A percentile compares a stretch with the other conserved stretches of the same genome.
These are phyloP conservation scores for Penicillium steckii DNA, from an alignment of 495 filamentous ascomycete genomes.

Conservation along the genomic window DNA sequence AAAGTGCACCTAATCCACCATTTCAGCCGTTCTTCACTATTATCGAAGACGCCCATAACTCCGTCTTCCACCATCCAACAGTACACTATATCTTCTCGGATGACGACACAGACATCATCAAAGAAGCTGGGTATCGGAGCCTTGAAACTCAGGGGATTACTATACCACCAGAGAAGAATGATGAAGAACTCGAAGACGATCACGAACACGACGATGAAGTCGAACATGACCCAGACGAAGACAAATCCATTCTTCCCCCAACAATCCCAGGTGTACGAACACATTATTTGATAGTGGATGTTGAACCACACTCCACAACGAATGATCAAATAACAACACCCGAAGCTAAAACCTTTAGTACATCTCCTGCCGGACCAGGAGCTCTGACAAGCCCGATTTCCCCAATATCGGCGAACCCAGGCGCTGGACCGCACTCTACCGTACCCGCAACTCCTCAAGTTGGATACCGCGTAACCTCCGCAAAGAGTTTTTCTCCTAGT, in stretches of 20 bases:
- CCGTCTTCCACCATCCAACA: conserved; percentile 66
- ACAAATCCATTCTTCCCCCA: conserved; percentile 33
- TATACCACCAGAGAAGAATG: conserved; percentile 14
- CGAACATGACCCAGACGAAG: conserved; percentile 15
- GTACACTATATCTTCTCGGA: conserved; percentile 91
- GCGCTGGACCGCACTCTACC: conserved; percentile 8
- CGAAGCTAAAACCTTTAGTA: conserved; percentile 3
- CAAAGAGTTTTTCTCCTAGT: conserved; percentile 48
- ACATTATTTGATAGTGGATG: conserved; percentile 43
- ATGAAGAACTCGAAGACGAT: conserved; percentile 6
- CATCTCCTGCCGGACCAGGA: background rate
- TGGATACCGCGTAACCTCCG: conserved; percentile 41
- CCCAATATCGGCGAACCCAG: background rate
- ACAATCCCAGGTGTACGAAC: conserved; percentile 41
- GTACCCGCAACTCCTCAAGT: conserved; percentile 33
- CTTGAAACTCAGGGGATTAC: conserved; percentile 32
- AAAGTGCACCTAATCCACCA: conserved; percentile 1
- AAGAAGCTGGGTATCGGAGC: conserved; percentile 48
- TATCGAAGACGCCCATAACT: conserved; percentile 45
- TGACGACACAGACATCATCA: conserved; percentile 66
- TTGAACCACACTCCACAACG: conserved; percentile 26
- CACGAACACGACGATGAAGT: conserved; percentile 15
- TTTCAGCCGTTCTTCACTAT: conserved; percentile 56
- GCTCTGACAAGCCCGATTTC: background rate
- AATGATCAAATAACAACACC: conserved; percentile 1